These are phyloP conservation scores for Pseudocercospora cruenta DNA, from an alignment of 2,329 filamentous ascomycete genomes.

Conservation along the genomic window DNA sequence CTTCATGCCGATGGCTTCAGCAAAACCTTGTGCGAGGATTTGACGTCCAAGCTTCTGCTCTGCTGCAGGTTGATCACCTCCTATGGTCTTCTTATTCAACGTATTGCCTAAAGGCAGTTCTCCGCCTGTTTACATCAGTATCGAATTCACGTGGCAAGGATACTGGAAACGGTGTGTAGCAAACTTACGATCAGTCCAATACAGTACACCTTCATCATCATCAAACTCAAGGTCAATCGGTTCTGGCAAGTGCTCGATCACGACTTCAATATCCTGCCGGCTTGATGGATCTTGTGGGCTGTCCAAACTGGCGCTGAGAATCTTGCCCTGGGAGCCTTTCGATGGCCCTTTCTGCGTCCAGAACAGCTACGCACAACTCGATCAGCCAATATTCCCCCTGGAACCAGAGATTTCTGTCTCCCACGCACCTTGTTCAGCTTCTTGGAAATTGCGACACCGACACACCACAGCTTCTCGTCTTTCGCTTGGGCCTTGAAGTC, in stretches of 20 bases:
- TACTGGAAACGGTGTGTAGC: neutral
- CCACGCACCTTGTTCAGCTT: constrained; percentile 45
- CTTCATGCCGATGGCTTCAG: constrained; percentile 23
- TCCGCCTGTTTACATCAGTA: constrained; percentile 39
- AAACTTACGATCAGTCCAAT: constrained; percentile 60
- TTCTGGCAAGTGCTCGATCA: constrained; percentile 55
- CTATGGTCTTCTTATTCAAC: constrained; percentile 46
- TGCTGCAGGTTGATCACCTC: constrained; percentile 14
- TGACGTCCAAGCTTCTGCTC: constrained; percentile 23
- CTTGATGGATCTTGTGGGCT: constrained; percentile 40
- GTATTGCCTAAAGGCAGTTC: constrained; percentile 60
- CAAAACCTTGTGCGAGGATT: constrained; percentile 23
- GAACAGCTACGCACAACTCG: constrained; percentile 39
- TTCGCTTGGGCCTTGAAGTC: constrained; percentile 37
- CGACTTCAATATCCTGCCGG: constrained; percentile 47
- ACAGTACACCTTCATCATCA: constrained; percentile 49
- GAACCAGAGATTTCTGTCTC: too few species aligned
- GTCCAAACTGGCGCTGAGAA: constrained; percentile 54
- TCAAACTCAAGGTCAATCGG: constrained; percentile 63
- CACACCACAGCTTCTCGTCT: constrained; percentile 35
- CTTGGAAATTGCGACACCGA: constrained; percentile 57
- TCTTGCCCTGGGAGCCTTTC: constrained; percentile 56
- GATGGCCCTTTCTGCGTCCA: constrained; percentile 64
- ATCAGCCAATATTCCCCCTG: too few species aligned
- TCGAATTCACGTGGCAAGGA: neutral